phyloP scores from a whole-genome alignment of 257 asterid species.

The Scutellaria galericulata region DNA sequence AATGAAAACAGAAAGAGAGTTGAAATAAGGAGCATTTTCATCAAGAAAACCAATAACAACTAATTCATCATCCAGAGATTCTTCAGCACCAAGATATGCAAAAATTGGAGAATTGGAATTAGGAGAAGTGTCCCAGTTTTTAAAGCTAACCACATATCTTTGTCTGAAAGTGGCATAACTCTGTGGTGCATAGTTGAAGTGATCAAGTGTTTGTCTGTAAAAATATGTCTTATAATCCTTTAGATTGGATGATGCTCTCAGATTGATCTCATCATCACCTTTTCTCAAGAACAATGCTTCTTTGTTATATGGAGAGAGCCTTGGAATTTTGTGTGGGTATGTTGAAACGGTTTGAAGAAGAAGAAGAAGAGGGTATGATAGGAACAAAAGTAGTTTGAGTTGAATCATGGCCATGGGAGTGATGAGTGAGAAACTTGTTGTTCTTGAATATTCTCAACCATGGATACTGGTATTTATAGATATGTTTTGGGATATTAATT shows the following conservation, averaged over 20 bases:
- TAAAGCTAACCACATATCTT: conserved; percentile 50
- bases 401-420: background rate
- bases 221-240: conserved; percentile 45
- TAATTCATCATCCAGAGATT: conserved; percentile 49
- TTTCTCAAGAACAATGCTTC: background rate
- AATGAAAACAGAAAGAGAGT: conserved; percentile 64
- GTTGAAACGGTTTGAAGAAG: conserved; percentile 1
- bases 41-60: conserved; percentile 44
- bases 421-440: background rate
- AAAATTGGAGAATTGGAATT: conserved; percentile 55
- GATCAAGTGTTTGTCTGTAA: conserved; percentile 78
- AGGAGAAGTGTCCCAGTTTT: conserved; percentile 60
- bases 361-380: conserved; percentile 7
- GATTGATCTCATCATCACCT: background rate
- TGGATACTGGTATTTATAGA: conserved; percentile 21
- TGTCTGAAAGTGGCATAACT: conserved; percentile 66
- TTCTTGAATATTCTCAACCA: background rate
- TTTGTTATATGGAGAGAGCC: conserved; percentile 14
- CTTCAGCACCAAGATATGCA: conserved; percentile 76
- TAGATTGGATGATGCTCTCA: conserved; percentile 16
- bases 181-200: conserved; percentile 67
- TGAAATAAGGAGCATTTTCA: conserved; percentile 67
- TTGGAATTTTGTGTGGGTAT: conserved; percentile 26
- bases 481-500: background rate
- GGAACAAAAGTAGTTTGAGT: background rate